phyloP scores from a whole-genome alignment of 805 yeast species.

The Dipodascopsis uninucleata region DNA sequence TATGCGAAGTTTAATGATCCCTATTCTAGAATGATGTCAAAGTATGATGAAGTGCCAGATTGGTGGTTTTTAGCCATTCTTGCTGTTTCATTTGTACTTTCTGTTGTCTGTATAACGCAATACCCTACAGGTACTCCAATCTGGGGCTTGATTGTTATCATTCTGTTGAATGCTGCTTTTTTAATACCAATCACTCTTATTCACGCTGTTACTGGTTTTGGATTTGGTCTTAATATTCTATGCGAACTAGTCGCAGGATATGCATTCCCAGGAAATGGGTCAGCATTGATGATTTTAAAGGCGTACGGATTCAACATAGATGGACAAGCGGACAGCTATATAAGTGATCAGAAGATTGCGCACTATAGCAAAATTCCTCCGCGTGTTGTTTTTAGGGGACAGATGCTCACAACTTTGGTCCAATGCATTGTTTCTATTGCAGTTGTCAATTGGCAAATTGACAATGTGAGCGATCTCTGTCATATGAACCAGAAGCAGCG shows the following conservation, averaged over 20 bases:
- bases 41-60: conserved; percentile 57
- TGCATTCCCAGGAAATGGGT: conserved; percentile 55
- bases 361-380: conserved; percentile 66
- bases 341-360: conserved; percentile 57
- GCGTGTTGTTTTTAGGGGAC: conserved; percentile 52
- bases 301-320: conserved; percentile 54
- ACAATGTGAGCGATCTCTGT: conserved; percentile 44
- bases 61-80: conserved; percentile 57
- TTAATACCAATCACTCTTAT: conserved; percentile 61
- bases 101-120: conserved; percentile 40
- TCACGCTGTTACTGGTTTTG: conserved; percentile 57
- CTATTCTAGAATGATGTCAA: conserved; percentile 53
- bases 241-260: conserved; percentile 64
- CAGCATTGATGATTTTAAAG: conserved; percentile 63
- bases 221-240: conserved; percentile 58
- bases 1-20: conserved; percentile 43
- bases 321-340: conserved; percentile 51
- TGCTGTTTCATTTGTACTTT: conserved; percentile 45
- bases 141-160: conserved; percentile 58
- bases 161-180: conserved; percentile 52
- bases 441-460: conserved; percentile 43
- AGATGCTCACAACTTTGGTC: conserved; percentile 45
- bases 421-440: conserved; percentile 44
- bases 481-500: conserved; percentile 40
- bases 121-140: conserved; percentile 52